Evolutionary conservation across 768 basidiomycete genomes (phyloP), one percentile per base, ranked within the genome.

Genomic region (Trametes cinnabarina): DNA sequence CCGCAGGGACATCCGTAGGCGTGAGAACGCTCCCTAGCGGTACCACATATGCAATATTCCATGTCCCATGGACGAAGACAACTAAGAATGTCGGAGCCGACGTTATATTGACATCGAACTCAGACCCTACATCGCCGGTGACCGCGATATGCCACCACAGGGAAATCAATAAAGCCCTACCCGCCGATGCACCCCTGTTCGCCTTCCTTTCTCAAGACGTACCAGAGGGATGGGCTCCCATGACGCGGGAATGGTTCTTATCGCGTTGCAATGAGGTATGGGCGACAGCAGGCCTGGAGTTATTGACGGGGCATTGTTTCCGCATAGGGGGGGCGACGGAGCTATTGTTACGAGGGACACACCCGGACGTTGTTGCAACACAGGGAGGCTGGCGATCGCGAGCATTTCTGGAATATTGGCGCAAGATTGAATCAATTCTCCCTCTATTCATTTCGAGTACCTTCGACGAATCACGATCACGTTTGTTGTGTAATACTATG

Each of bases 41-140:
- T 3, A 20, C 47, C 0, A 34, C 41, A 15, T 65, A 55, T 41
- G 58, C 66, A 11, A 59, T 63, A 4, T 67, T 63, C 25, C 71
- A 69, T 35, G 72, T 77, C 9, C 75, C 76, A 0, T 74, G 72
- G 69, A 70, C 73, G 0, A 76, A 77, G 53, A 71, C 72, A 0
- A 73, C 71, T 0, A 32, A 55, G 0, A 30, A 64, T 5, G 28
- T 32, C 0, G 69, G 76, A 3, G 71, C 71, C 0, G 61, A 69
- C 23, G 61, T 73, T 17, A 60, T 68, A 2, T 40, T 74, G 20
- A 71, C 69, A n/a, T 63, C 49, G 3, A 26, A 51, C 8, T 32
- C 30, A 14, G 61, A 62, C 20, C 43, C 54, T 4, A 40, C 68
- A 40, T 50, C 55, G 57, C 61, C 67, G n/a, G 30, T 57, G 4